A percentile compares a stretch with the other conserved stretches of the same genome.
Conservation (phyloP, 2,329 filamentous ascomycete genomes). For the Xylariaceae sp. region DNA sequence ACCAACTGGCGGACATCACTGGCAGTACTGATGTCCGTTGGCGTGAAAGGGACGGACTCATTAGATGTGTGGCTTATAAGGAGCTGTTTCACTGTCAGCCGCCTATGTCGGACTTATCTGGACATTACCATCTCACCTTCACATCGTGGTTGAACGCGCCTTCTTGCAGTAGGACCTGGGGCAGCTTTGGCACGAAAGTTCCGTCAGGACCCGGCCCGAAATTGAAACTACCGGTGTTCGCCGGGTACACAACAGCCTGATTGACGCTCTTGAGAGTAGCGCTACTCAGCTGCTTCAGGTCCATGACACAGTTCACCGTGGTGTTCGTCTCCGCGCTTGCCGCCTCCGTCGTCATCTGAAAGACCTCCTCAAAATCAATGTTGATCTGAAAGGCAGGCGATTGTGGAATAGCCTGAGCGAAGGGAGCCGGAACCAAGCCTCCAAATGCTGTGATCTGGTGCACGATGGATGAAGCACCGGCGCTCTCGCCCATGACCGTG, state of each 20-base stretch:
- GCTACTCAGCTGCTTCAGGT: conserved; percentile 4
- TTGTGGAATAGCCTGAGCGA: conserved; percentile 16
- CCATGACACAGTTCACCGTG: conserved; percentile 4
- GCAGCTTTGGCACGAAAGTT: conserved; percentile 17
- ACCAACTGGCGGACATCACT: conserved; percentile 15
- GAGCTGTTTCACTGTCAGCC: conserved; percentile 7
- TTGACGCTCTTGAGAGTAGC: conserved; percentile 13
- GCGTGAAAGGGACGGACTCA: conserved; percentile 40
- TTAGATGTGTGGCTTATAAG: conserved; percentile 38
- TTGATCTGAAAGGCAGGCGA: conserved; percentile 22
- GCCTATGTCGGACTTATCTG: not conserved
- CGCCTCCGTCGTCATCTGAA: conserved; percentile 12
- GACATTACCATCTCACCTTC: conserved; percentile 13
- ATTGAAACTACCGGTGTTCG: conserved; percentile 21
- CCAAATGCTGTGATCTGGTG: conserved; percentile 43
- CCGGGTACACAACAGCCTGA: conserved; percentile 17
- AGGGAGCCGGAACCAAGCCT: conserved; percentile 23
- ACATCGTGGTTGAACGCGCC: conserved; percentile 16
- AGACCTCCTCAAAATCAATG: conserved; percentile 11
- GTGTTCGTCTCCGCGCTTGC: conserved; percentile 5
- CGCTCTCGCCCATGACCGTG: conserved; percentile 45
- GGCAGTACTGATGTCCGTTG: conserved; percentile 35
- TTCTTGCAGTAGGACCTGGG: conserved; percentile 18
- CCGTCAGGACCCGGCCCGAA: conserved; percentile 24
- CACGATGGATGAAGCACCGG: conserved; percentile 45